Evolutionary conservation across 2,329 filamentous ascomycete genomes (phyloP).

Genomic region (Xylaria sp.): DNA sequence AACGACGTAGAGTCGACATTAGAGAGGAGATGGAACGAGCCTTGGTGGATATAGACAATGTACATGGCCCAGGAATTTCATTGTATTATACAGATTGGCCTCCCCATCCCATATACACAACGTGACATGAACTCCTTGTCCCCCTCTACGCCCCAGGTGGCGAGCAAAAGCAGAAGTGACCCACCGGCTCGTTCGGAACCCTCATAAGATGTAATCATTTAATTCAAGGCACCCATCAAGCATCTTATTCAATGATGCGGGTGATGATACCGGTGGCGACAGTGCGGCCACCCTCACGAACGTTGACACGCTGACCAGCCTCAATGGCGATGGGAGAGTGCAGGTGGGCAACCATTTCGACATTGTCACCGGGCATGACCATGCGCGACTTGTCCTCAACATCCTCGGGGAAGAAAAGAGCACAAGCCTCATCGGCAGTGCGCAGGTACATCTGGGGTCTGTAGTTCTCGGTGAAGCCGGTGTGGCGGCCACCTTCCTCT

Average conservation of each 20-base stretch:
- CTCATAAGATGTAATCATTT: conserved; percentile 28
- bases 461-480: conserved; percentile 95
- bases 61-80: conserved; percentile 34
- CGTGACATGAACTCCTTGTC: conserved; percentile 31
- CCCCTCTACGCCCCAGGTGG: conserved; percentile 26
- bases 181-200: conserved; percentile 33
- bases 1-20: conserved; percentile 25
- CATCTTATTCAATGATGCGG: conserved; percentile 66
- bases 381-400: conserved; percentile 72
- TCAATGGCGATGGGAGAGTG: conserved; percentile 87
- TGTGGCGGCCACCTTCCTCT: conserved; percentile 97
- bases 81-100: conserved; percentile 36
- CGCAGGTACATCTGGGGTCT: conserved; percentile 95
- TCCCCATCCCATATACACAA: conserved; percentile 35
- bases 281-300: conserved; percentile 93
- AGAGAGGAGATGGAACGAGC: conserved; percentile 40
- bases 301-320: conserved; percentile 93
- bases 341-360: conserved; percentile 92
- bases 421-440: conserved; percentile 81
- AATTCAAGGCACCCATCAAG: conserved; percentile 11
- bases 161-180: conserved; percentile 25
- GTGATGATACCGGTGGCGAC: conserved; percentile 85
- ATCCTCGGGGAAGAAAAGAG: conserved; percentile 86
- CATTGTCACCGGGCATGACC: conserved; percentile 98
- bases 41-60: conserved; percentile 27